phyloP scores from a whole-genome alignment of 2,329 filamentous ascomycete species.

The Microcyclosporella mali region DNA sequence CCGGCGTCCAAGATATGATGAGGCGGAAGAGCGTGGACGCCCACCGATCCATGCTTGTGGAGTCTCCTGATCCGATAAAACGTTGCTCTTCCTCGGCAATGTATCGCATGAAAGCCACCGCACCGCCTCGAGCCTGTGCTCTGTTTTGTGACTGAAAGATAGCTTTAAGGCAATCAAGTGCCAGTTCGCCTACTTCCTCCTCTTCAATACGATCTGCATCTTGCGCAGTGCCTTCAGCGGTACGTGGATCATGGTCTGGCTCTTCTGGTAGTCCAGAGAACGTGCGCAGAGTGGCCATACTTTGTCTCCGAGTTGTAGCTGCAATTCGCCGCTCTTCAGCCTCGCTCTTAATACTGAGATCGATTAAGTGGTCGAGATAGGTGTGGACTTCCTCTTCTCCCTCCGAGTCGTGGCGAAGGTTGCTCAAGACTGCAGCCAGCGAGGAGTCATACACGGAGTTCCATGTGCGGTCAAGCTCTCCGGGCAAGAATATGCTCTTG shows the following conservation, averaged over 20 bases:
- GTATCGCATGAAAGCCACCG: conserved; percentile 67
- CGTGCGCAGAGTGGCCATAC: conserved; percentile 71
- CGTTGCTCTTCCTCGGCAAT: conserved; percentile 41
- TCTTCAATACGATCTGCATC: conserved; percentile 88
- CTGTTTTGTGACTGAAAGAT: conserved; percentile 80
- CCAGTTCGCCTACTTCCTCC: conserved; percentile 77
- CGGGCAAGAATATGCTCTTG: conserved; percentile 70
- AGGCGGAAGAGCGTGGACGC: conserved; percentile 74
- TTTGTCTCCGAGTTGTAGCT: conserved; percentile 62
- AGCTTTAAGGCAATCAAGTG: conserved; percentile 77
- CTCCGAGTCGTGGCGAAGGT: conserved; percentile 58
- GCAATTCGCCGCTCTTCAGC: conserved; percentile 61
- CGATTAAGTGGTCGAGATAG: conserved; percentile 61
- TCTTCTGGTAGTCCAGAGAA: conserved; percentile 50
- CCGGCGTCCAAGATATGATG: conserved; percentile 79
- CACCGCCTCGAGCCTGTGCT: conserved; percentile 72
- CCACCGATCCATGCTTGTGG: conserved; percentile 51
- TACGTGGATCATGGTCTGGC: conserved; percentile 55
- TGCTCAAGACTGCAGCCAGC: conserved; percentile 79
- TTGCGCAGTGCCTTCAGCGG: conserved; percentile 71
- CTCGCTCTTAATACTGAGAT: conserved; percentile 61
- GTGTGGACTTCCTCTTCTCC: conserved; percentile 51
- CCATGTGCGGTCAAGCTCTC: conserved; percentile 37
- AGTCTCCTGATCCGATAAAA: conserved; percentile 4
- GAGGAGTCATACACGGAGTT: conserved; percentile 63